A percentile compares a stretch with the other conserved stretches of the same genome.
Conservation (phyloP, 305 asterid genomes). For the Andrographis paniculata region DNA sequence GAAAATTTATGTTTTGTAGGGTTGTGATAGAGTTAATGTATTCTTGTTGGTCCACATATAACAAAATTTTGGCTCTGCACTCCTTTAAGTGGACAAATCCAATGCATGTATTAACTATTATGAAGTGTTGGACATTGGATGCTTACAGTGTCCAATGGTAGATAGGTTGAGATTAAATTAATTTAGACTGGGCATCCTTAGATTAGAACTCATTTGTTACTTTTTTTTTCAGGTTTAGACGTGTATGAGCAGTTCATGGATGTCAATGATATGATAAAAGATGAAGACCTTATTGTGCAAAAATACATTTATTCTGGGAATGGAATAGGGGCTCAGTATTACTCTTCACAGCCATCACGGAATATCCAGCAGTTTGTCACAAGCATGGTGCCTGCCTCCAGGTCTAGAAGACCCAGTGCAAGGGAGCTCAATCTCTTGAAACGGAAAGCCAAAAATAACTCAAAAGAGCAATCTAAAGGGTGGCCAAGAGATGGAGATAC, state of each 20-base stretch:
- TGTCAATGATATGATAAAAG: slow-evolving; percentile 90
- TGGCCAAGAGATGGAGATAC: slow-evolving; percentile 78
- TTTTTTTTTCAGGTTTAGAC: slow-evolving; percentile 59
- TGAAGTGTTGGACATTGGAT: no score
- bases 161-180: no score
- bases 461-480: slow-evolving; percentile 82
- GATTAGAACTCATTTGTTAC: no score
- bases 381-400: slow-evolving; percentile 69
- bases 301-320: slow-evolving; percentile 52
- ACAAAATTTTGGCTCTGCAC: no score
- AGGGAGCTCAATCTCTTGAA: slow-evolving; percentile 92
- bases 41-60: no score
- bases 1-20: no score
- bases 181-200: no score
- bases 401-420: slow-evolving; percentile 96
- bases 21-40: no score
- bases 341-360: slow-evolving; percentile 46
- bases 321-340: slow-evolving; percentile 59
- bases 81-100: no score
- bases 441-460: slow-evolving; percentile 79
- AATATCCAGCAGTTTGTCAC: slow-evolving; percentile 75
- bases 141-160: no score
- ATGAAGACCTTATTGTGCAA: slow-evolving; percentile 80
- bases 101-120: no score
- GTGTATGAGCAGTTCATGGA: slow-evolving; percentile 97